Evolutionary conservation across 176 grass and related monocot genomes (phyloP), one percentile per base, ranked within the genome.

Genomic region (Cenchrus americanus): DNA sequence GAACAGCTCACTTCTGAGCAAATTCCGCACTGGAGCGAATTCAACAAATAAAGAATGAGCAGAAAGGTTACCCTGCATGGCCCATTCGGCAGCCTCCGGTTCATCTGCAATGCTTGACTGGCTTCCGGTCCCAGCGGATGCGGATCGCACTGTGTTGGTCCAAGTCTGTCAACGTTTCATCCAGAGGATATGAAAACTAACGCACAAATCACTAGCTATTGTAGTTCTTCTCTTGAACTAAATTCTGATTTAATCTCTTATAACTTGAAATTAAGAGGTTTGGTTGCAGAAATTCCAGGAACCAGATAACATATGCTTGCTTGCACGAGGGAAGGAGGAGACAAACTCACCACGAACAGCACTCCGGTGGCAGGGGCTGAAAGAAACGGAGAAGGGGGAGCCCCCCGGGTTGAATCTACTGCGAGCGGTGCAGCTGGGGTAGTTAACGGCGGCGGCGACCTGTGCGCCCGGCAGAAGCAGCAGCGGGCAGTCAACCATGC

Each of bases 81-180:
- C 96, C 96, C 96, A 98, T 81, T 98, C 93, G 59, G 68, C 67
- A 30, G 91, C 65, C 54, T 95, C 91, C 7, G 89, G 51, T 67
- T 81, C 81, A 80, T 88, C 83, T 1, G 86, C 86, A 14, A 98
- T 77, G 71, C 89, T 89, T 1, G 96, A 68, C 44, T 95, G 91
- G 61, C 87, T 87, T 72, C 91, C 86, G 22, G 79, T 30, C 41
- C 88, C 88, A 10, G 93, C 81, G 53, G 84, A 86, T 48, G 89
- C 84, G 54, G 80, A 91, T 70, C 61, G 91, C 57, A 87, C 88
- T 92, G 84, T 69, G 89, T 76, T 86, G 86, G 89, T 42, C 82
- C 82, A 86, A 89, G 63, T 85, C 80, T 75, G 80, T 92, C 77
- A 84, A 82, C 71, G 76, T 84, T 61, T 30, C 68, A 85, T 84